Evolutionary conservation across 2,329 filamentous ascomycete genomes (phyloP).

Genomic region (Nigrospora osmanthi): DNA sequence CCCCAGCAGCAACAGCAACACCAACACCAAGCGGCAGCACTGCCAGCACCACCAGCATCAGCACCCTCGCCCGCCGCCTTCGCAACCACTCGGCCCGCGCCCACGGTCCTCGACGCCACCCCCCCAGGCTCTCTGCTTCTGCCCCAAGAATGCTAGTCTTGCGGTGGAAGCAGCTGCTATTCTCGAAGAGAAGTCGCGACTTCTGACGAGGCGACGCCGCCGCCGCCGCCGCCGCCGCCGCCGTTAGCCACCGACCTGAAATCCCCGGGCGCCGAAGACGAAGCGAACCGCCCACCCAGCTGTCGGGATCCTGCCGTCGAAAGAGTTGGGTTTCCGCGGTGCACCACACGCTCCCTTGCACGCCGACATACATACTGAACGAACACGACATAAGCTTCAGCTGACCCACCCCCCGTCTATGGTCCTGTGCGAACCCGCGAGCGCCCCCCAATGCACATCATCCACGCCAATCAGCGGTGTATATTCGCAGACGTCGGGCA

Average conservation of each 20-base stretch:
- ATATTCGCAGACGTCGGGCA: constrained; percentile 23
- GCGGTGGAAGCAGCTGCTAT: constrained; percentile 5
- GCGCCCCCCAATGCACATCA: constrained; percentile 15
- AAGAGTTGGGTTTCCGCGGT: constrained; percentile 14
- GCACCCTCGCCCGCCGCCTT: too few species aligned
- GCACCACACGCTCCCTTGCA: constrained; percentile 1
- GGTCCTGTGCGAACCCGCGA: constrained; percentile 12
- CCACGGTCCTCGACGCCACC: too few species aligned
- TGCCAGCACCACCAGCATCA: too few species aligned
- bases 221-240: too few species aligned
- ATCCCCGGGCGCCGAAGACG: neutral
- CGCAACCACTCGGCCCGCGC: too few species aligned
- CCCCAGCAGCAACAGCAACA: too few species aligned
- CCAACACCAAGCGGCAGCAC: too few species aligned
- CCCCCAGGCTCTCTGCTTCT: too few species aligned
- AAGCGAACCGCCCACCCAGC: constrained; percentile 5
- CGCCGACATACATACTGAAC: constrained; percentile 5
- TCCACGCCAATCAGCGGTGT: constrained; percentile 13
- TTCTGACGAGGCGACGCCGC: constrained; percentile 12
- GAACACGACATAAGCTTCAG: constrained; percentile 8
- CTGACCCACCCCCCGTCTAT: neutral
- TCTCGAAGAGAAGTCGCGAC: constrained; percentile 6
- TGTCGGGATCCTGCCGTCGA: constrained; percentile 10
- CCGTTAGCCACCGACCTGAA: neutral
- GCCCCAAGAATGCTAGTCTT: neutral